Conservation (phyloP, 225 moss, liverwort and hornwort genomes). For the Anthoceros angustus region DNA sequence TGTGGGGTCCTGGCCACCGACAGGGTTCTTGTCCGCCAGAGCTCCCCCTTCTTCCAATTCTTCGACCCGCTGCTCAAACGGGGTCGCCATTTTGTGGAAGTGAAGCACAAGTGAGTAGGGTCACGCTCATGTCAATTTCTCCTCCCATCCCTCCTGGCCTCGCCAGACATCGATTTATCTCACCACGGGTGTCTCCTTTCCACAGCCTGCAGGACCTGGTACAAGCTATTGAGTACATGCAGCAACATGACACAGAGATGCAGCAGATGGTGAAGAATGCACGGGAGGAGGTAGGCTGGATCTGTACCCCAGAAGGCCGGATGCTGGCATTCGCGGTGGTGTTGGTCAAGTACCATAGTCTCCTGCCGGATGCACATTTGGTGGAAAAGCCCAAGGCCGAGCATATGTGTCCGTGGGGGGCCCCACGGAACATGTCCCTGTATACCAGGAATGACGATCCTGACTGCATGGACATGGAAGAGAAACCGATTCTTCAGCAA, state of each 20-base stretch:
- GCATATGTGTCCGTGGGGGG: background rate
- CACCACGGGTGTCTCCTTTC: no score
- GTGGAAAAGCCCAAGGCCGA: background rate
- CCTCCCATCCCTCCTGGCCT: no score
- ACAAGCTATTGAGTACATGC: background rate
- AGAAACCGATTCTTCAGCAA: background rate
- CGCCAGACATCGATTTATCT: no score
- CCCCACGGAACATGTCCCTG: background rate
- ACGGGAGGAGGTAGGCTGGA: background rate
- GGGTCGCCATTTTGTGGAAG: background rate
- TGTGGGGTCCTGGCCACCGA: background rate
- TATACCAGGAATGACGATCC: background rate
- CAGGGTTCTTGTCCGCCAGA: background rate
- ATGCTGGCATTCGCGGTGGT: slow-evolving; percentile 1
- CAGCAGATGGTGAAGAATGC: slow-evolving; percentile 2
- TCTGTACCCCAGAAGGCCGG: background rate
- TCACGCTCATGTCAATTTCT: no score
- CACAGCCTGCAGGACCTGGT: no score
- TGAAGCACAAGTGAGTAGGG: background rate
- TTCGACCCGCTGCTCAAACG: slow-evolving; percentile 4
- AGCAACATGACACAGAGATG: slow-evolving; percentile 2
- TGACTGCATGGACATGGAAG: background rate
- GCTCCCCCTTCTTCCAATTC: slow-evolving; percentile 3
- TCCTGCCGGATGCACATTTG: background rate
- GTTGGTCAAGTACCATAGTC: background rate